Evolutionary conservation across 306 rosid genomes (phyloP).

Genomic region (Trifolium subterraneum): DNA sequence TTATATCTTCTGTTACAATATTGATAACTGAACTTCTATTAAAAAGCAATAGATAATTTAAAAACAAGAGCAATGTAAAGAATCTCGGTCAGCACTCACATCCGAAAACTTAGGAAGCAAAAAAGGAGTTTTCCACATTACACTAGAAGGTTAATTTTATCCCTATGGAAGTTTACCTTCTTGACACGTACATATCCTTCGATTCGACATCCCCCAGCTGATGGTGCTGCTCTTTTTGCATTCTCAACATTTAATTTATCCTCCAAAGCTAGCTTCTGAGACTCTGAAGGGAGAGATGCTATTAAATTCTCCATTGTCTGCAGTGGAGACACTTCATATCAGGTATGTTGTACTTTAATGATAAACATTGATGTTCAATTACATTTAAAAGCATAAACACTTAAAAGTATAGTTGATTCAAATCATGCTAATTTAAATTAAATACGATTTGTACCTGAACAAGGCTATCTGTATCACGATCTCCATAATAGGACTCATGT

Average conservation of each 20-base stretch:
- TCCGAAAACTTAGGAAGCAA: constrained; percentile 41
- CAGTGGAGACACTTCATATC: constrained; percentile 43
- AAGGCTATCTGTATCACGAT: constrained; percentile 87
- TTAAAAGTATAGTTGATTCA: constrained; percentile 33
- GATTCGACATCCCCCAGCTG: constrained; percentile 87
- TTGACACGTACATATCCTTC: constrained; percentile 96
- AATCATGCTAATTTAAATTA: constrained; percentile 32
- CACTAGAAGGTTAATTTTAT: constrained; percentile 5
- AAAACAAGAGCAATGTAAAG: constrained; percentile 13
- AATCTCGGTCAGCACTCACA: constrained; percentile 27
- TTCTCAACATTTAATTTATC: constrained; percentile 54
- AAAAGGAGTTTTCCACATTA: constrained; percentile 10
- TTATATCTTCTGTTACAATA: constrained; percentile 12
- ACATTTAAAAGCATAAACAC: constrained; percentile 29
- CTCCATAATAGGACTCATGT: constrained; percentile 94
- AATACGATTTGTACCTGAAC: constrained; percentile 68
- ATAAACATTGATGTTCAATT: constrained; percentile 16
- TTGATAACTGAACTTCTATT: constrained; percentile 6
- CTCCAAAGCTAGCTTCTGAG: constrained; percentile 60
- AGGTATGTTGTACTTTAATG: constrained; percentile 39
- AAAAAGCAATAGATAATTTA: constrained; percentile 24
- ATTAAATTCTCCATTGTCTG: constrained; percentile 89
- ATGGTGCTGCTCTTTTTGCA: constrained; percentile 88
- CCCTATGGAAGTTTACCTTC: constrained; percentile 60
- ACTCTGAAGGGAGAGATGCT: constrained; percentile 62